phyloP scores from a whole-genome alignment of 441 rosid genomes.

The Euphorbia schlechtendalii region DNA sequence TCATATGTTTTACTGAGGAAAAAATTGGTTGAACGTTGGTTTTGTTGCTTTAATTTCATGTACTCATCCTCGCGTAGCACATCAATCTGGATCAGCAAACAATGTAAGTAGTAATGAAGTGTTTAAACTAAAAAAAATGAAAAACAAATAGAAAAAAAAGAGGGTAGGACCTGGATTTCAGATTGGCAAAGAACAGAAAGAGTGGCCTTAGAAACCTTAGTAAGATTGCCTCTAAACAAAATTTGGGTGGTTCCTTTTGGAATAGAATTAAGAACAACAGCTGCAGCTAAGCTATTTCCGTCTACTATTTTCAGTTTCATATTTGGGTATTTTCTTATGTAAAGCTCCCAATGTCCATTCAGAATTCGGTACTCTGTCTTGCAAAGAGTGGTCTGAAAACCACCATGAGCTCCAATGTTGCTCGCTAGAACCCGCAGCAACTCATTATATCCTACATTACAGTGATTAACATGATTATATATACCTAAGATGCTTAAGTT shows the following conservation, averaged over 20 bases:
- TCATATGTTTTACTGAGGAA: background rate
- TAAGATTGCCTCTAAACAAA: slow-evolving; percentile 21
- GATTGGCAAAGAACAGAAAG: slow-evolving; percentile 14
- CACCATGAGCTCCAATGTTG: too few species aligned
- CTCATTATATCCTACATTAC: too few species aligned
- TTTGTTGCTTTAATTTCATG: background rate
- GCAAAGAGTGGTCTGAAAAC: too few species aligned
- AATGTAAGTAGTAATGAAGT: too few species aligned
- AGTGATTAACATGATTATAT: too few species aligned
- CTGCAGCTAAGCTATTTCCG: slow-evolving; percentile 28
- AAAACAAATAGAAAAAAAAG: background rate
- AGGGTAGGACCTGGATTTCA: slow-evolving; percentile 14
- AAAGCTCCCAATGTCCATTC: slow-evolving; percentile 20
- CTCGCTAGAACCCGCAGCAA: too few species aligned
- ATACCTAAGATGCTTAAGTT: too few species aligned
- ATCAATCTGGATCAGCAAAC: too few species aligned
- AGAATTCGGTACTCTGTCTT: too few species aligned
- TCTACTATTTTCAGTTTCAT: slow-evolving; percentile 27
- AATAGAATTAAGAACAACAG: slow-evolving; percentile 19
- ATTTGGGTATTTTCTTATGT: slow-evolving; percentile 13
- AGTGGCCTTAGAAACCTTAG: slow-evolving; percentile 21
- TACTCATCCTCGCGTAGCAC: background rate
- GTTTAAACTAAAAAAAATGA: too few species aligned
- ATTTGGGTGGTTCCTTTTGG: slow-evolving; percentile 21
- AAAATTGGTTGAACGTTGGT: background rate